Percentiles rank a stretch among this genome's conserved stretches.
Conservation (phyloP, 768 basidiomycete genomes). For the Tephrocybe sp. region DNA sequence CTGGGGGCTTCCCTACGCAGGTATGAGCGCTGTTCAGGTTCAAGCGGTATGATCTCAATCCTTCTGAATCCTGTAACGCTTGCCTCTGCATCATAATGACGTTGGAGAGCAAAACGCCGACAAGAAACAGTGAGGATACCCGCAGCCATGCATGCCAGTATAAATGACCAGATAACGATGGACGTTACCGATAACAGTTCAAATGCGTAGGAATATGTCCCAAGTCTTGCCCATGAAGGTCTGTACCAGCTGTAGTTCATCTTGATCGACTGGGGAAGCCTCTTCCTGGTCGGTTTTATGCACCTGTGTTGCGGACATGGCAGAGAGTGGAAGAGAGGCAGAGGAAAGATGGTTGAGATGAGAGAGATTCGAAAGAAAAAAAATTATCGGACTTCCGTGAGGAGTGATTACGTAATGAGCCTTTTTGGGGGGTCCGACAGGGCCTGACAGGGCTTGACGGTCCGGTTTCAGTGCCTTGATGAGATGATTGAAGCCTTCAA, state of each 20-base stretch:
- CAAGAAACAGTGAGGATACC: conserved; percentile 66
- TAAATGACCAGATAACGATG: conserved; percentile 52
- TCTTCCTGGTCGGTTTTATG: conserved; percentile 24
- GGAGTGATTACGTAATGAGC: conserved; percentile 11
- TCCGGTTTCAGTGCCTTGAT: conserved; percentile 87
- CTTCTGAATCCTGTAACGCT: conserved; percentile 34
- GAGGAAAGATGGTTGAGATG: neutral
- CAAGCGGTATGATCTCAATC: conserved; percentile 97
- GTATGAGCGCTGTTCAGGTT: conserved; percentile 98
- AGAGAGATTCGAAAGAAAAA: conserved; percentile 1
- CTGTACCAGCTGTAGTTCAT: conserved; percentile 48
- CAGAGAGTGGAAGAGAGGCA: neutral
- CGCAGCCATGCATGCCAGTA: conserved; percentile 78
- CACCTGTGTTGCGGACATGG: conserved; percentile 25
- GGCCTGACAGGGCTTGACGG: conserved; percentile 31
- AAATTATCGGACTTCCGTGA: neutral
- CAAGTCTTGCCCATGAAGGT: conserved; percentile 25
- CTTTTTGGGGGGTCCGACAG: no score
- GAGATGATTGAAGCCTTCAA: conserved; percentile 82
- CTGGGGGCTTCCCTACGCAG: conserved; percentile 98
- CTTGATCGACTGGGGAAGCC: conserved; percentile 29
- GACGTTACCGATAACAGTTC: conserved; percentile 69
- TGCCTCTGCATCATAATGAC: conserved; percentile 18
- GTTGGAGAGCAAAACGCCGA: conserved; percentile 21
- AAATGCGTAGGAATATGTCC: conserved; percentile 25